A percentile compares a stretch with the other conserved stretches of the same genome.
These are phyloP conservation scores for Diplodia sapinea DNA, from an alignment of 2,329 filamentous ascomycete species.

Conservation along the genomic window DNA sequence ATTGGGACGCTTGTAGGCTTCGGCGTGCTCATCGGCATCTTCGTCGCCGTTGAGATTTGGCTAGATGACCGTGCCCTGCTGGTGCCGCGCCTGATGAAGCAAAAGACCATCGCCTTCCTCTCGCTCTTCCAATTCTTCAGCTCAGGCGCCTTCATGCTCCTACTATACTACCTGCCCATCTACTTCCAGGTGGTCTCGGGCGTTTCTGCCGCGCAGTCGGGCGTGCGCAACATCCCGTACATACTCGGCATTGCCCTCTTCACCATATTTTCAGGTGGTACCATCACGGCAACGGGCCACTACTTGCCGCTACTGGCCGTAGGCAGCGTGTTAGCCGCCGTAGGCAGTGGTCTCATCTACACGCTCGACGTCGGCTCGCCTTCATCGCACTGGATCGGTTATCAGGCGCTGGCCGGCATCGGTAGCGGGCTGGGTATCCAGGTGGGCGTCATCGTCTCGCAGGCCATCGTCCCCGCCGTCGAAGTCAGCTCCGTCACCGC, in stretches of 20 bases:
- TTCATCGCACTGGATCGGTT: conserved; percentile 54
- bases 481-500: conserved; percentile 51
- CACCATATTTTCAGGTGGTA: conserved; percentile 37
- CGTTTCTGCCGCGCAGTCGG: conserved; percentile 45
- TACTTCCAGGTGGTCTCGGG: conserved; percentile 55
- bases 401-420: conserved; percentile 53
- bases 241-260: conserved; percentile 43
- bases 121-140: conserved; percentile 48
- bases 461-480: conserved; percentile 44
- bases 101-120: conserved; percentile 46
- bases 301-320: conserved; percentile 45
- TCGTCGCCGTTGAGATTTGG: conserved; percentile 46
- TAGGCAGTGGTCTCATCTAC: conserved; percentile 51
- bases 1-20: conserved; percentile 56
- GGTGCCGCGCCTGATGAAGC: conserved; percentile 46
- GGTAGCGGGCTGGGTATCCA: conserved; percentile 53
- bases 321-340: conserved; percentile 40
- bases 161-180: conserved; percentile 56
- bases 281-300: conserved; percentile 42
- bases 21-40: conserved; percentile 44
- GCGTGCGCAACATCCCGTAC: conserved; percentile 52
- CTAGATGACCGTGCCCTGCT: conserved; percentile 52
- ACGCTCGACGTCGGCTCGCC: conserved; percentile 48
- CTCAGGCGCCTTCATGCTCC: conserved; percentile 45
- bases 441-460: conserved; percentile 49